Base-by-base conservation (phyloP, 768 basidiomycete species). In the Galerina marginata region DNA sequence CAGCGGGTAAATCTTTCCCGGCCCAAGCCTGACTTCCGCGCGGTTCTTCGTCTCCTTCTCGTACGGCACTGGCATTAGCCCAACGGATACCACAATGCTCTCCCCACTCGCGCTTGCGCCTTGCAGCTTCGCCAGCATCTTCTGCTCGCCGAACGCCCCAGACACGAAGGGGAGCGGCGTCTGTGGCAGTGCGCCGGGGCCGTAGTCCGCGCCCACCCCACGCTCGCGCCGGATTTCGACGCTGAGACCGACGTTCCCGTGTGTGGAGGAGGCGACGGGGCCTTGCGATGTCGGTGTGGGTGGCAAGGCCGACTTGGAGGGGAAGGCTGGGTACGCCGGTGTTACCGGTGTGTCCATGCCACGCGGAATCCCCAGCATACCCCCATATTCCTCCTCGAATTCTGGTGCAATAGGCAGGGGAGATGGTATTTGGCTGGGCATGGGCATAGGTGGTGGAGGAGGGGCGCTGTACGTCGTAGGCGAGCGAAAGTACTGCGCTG, bases 291-390 rank as follows among this genome's bases (percentile, higher is more conserved):
- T 76, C 2, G 89, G 87, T 9, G 80, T 82, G 0, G 82, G 82
- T 9, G 84, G 77, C 1, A 79, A 61, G 16, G 83, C 75, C 6
- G 78, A 78, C 39, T 75, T 66, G 36, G 79, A 73, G 0, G 88
- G 81, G 68, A 85, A 93, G 2, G 89, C 81, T 12, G 91, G 90
- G 66, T 91, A 91, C 3, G 90, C 87, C 1, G 91, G 91, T 4
- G 89, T 92, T 45, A 80, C 79, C 0, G 89, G 85, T 1, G 74
- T 62, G 15, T 73, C 72, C 23, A 66, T 56, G 26, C 59, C 54
- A 40, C 49, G 71, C 44, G 56, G 44, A 11, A 56, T 43, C 11
- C 50, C 65, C 65, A 47, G 57, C 14, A 25, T 36, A 10, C 43
- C 59, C 9, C 43, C 49, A 11, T 61, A 47, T 20, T 49, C 60